Conservation (phyloP, 768 basidiomycete genomes). For the Pholiota microspora region DNA sequence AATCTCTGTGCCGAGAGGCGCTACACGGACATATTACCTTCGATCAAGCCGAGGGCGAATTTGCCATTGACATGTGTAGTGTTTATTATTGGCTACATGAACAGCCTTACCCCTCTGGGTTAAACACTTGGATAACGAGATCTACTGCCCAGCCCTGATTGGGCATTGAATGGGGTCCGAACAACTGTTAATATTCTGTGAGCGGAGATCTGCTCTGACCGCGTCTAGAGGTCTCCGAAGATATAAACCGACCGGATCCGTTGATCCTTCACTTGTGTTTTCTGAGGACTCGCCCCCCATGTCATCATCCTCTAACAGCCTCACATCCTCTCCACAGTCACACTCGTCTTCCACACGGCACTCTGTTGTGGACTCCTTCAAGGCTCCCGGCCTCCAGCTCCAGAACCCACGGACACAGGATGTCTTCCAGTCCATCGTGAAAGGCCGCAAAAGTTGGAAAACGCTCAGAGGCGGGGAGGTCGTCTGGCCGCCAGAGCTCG, state of each 20-base stretch:
- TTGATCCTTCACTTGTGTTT: conserved; percentile 20
- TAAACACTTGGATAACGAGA: conserved; percentile 32
- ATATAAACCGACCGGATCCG: conserved; percentile 30
- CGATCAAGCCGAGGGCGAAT: conserved; percentile 27
- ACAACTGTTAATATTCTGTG: conserved; percentile 31
- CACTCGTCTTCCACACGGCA: conserved; percentile 17
- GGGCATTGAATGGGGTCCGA: conserved; percentile 26
- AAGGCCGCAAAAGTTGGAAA: conserved; percentile 74
- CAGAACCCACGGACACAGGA: conserved; percentile 44
- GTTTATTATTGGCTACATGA: conserved; percentile 24
- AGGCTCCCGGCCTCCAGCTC: conserved; percentile 27
- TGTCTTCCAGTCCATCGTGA: conserved; percentile 65
- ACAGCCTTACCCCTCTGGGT: conserved; percentile 34
- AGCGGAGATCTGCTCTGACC: conserved; percentile 25
- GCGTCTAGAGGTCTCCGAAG: conserved; percentile 22
- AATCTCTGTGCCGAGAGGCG: conserved; percentile 17
- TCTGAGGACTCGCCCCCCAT: conserved; percentile 18
- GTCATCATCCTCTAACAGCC: conserved; percentile 19
- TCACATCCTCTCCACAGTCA: conserved; percentile 18
- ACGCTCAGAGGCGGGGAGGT: conserved; percentile 69
- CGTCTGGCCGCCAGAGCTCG: conserved; percentile 79
- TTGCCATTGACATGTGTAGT: conserved; percentile 21
- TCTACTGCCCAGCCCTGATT: conserved; percentile 26
- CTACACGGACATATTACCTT: conserved; percentile 24
- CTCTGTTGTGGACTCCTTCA: conserved; percentile 20